Evolutionary conservation across 2,329 filamentous ascomycete species (phyloP).

Genomic region (Calonectria pauciramosa): DNA sequence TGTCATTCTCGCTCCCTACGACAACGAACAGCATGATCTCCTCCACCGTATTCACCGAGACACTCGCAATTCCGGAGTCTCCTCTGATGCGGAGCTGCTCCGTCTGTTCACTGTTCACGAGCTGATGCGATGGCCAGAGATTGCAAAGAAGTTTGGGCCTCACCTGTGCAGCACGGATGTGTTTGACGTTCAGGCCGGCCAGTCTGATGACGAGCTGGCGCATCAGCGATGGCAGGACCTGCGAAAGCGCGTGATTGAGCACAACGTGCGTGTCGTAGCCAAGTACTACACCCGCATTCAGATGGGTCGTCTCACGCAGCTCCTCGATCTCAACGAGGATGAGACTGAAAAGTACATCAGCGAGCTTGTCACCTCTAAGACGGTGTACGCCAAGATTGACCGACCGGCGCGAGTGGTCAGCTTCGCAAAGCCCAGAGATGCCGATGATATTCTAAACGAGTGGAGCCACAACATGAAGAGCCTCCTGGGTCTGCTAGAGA

Average conservation of each 20-base stretch:
- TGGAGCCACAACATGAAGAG: constrained; percentile 99
- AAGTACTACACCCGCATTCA: constrained; percentile 99
- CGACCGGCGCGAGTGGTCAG: constrained; percentile 91
- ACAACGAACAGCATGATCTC: constrained; percentile 98
- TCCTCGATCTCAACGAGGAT: constrained; percentile 92
- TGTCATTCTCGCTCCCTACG: constrained; percentile 94
- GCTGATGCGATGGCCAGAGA: constrained; percentile 98
- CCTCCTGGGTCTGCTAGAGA: constrained; percentile 84
- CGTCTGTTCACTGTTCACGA: constrained; percentile 96
- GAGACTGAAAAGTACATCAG: constrained; percentile 99
- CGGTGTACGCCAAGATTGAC: constrained; percentile 97
- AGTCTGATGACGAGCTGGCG: constrained; percentile 83
- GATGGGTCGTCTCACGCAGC: constrained; percentile 88
- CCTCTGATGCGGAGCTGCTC: constrained; percentile 86
- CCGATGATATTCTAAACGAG: constrained; percentile 96
- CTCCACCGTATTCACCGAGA: constrained; percentile 94
- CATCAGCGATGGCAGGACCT: constrained; percentile 92
- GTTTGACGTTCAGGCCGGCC: constrained; percentile 77
- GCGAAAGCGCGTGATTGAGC: constrained; percentile 98
- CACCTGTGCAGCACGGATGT: constrained; percentile 92
- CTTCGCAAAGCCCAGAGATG: constrained; percentile 94
- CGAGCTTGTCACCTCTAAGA: constrained; percentile 96
- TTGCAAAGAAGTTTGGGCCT: constrained; percentile 88
- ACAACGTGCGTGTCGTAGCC: constrained; percentile 96
- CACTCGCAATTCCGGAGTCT: constrained; percentile 81